Evolutionary conservation across 176 grass and related monocot species (phyloP).

Genomic region (Sorghum bicolor): Sorghum_bicolor_NCBIv3 NC_012874.2:6129501-6130000

Average conservation of each 20-base stretch:
- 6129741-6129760: background rate
- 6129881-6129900: background rate
- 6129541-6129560: conserved; percentile 17
- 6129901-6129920: background rate
- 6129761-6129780: conserved; percentile 19
- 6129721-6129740: conserved; percentile 17
- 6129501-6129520: conserved; percentile 82
- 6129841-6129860: background rate
- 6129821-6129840: background rate
- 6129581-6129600: background rate
- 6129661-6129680: too few relatives aligned
- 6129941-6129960: background rate
- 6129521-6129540: conserved; percentile 78
- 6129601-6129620: background rate
- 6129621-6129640: background rate
- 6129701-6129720: background rate
- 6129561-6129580: background rate
- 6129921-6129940: background rate
- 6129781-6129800: background rate
- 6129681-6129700: background rate
- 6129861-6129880: background rate
- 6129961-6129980: background rate
- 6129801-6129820: conserved; percentile 24
- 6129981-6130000: background rate
- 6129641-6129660: background rate